These are phyloP conservation scores for Ceratocystis eucalypticola DNA, from an alignment of 2,329 filamentous ascomycete species.

Conservation along the genomic window DNA sequence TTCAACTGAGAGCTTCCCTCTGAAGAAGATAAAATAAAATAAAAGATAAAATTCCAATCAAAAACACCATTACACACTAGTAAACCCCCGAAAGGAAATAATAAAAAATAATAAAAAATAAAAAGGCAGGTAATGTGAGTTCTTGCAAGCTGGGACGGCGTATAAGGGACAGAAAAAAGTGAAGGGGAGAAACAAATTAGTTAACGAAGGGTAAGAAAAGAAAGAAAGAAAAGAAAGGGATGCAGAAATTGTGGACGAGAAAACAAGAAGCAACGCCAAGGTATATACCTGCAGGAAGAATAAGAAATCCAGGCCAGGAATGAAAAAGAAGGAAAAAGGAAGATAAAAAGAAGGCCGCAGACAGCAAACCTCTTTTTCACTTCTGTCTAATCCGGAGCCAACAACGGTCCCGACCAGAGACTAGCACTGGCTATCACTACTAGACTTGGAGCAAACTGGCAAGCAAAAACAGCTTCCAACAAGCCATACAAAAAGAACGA, in stretches of 20 bases:
- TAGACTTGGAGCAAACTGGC: not conserved
- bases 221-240: conserved; percentile 5
- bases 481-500: not conserved
- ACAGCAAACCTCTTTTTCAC: too few relatives aligned
- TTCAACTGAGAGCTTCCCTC: conserved; percentile 1
- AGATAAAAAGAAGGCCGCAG: conserved; percentile 3
- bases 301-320: not conserved
- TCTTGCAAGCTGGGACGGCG: not conserved
- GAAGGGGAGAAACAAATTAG: not conserved
- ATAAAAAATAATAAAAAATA: not conserved
- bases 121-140: not conserved
- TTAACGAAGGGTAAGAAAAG: not conserved
- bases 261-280: not conserved
- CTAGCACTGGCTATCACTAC: not conserved
- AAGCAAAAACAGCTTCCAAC: not conserved
- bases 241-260: not conserved
- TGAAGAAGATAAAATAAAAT: not conserved
- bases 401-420: not conserved
- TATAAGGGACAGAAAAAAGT: not conserved
- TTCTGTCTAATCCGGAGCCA: not conserved
- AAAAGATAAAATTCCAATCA: not conserved
- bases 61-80: not conserved
- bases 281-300: not conserved
- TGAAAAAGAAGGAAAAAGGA: conserved; percentile 6
- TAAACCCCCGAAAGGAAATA: not conserved